Evolutionary conservation across 805 yeast species (phyloP).

Genomic region (Candida bentonensis): DNA sequence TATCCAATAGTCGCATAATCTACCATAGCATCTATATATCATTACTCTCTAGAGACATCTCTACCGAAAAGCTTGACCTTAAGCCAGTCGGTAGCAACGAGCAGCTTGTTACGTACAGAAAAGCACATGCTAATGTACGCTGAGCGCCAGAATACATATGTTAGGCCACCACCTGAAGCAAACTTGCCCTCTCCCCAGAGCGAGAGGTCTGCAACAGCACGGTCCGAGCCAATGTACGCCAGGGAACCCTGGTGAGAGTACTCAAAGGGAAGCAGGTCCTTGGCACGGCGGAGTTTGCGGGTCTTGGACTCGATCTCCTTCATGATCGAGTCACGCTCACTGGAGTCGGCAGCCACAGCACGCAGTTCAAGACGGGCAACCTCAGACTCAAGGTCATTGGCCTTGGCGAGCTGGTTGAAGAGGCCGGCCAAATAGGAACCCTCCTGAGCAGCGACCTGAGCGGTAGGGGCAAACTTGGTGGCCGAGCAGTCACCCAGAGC

Average conservation of each 20-base stretch:
- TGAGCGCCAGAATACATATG: conserved; percentile 88
- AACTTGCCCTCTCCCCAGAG: conserved; percentile 54
- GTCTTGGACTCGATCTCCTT: conserved; percentile 34
- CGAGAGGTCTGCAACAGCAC: conserved; percentile 84
- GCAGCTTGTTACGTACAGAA: conserved; percentile 73
- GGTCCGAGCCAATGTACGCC: conserved; percentile 83
- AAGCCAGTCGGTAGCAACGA: conserved; percentile 80
- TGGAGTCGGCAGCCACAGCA: conserved; percentile 17
- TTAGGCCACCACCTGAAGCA: conserved; percentile 70
- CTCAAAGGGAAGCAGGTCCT: conserved; percentile 39
- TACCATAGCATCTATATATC: neutral
- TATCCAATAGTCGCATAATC: too few relatives aligned
- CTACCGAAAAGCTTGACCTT: conserved; percentile 84
- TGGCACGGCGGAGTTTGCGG: conserved; percentile 23
- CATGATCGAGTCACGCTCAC: conserved; percentile 25
- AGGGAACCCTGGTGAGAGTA: conserved; percentile 86
- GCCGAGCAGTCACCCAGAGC: conserved; percentile 92
- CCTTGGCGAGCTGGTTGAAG: conserved; percentile 38
- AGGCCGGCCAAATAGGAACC: conserved; percentile 68
- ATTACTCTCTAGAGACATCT: conserved; percentile 76
- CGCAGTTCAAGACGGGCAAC: conserved; percentile 25
- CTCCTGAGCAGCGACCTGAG: conserved; percentile 94
- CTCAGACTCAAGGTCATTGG: conserved; percentile 22
- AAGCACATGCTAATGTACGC: conserved; percentile 90
- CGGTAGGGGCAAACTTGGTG: conserved; percentile 87